Conservation (phyloP, 176 grass and related monocot species). For the Oropetium thomaeum region DNA sequence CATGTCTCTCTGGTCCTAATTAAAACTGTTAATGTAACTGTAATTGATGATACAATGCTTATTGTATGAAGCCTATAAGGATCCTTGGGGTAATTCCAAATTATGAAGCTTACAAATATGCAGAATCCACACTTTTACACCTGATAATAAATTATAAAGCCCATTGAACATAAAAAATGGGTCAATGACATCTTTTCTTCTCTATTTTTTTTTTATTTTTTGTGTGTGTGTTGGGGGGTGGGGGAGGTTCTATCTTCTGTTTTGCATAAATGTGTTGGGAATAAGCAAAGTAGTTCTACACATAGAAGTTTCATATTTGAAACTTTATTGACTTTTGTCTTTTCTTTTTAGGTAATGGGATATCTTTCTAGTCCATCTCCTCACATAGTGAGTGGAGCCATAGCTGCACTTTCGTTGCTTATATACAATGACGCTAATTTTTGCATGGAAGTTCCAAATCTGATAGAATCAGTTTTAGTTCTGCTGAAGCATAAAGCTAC, state of each 20-base stretch:
- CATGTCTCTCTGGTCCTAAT: not conserved
- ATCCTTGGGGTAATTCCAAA: not conserved
- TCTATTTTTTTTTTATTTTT: no score
- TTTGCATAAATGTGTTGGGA: no score
- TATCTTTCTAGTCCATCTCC: constrained; percentile 90
- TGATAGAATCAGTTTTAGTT: constrained; percentile 86
- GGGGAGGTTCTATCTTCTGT: no score
- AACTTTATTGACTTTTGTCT: constrained; percentile 33
- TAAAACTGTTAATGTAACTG: not conserved
- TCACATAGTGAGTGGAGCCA: constrained; percentile 85
- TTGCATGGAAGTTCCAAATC: constrained; percentile 86
- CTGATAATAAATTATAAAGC: not conserved
- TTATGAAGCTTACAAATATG: not conserved
- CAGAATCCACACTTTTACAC: not conserved
- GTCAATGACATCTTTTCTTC: not conserved
- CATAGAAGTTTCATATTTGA: not conserved
- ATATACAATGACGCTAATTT: constrained; percentile 91
- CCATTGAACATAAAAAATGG: not conserved
- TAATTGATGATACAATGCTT: constrained; percentile 7
- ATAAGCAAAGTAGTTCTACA: no score
- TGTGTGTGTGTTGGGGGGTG: no score
- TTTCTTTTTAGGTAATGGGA: constrained; percentile 83
- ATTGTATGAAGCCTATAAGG: not conserved
- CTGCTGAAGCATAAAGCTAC: constrained; percentile 81
- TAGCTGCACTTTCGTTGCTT: constrained; percentile 94